Evolutionary conservation across 2,329 filamentous ascomycete species (phyloP), one percentile per base, ranked within the genome.

Genomic region (Diaporthe humulicola): DNA sequence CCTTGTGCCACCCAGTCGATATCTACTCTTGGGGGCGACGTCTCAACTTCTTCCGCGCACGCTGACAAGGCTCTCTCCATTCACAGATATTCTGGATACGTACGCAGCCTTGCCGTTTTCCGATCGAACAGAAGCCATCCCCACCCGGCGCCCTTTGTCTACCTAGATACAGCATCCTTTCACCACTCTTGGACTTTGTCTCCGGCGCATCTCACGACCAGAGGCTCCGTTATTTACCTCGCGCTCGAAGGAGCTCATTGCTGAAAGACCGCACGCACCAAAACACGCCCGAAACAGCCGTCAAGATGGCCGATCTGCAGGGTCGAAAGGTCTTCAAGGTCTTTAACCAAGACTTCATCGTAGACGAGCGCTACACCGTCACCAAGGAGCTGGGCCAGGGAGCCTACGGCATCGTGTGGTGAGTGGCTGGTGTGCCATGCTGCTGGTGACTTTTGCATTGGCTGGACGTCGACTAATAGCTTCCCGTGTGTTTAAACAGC

Each of bases 361-460:
- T 98, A 82, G 97, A 98, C 84, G 96, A 98, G 86, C 93, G 96
- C 81, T 99, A 99, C 88, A 98, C 94, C 78, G 97, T 99, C 78
- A 98, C 96, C 78, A 99, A 99, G 90, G 97, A 99, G 88, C 90
- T 99, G 73, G 97, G 97, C 60, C 97, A 99, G 86, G 97, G 97
- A 82, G 97, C 97, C 81, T 99, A 99, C 83, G 97, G 97, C 83
- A 98, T 99, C 82, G 97, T 99, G 83, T 99, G 97, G 95, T 98
- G 90, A 76, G 90, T 85, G 54, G 75, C 64, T 52, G 33, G n/a
- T 40, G 33, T 28, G 15, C 42, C 28, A 6, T 25, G 17, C 33
- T 28, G 22, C n/a, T 28, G n/a, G 19, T 50, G 48, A 17, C 38
- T 25, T n/a, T 42, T 42, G 40, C 2, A 17, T 50, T 33, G 33